Evolutionary conservation across 208 protist species (phyloP), one percentile per base, ranked within the genome.

Genomic region (Trypanosomatidae sp.): DNA sequence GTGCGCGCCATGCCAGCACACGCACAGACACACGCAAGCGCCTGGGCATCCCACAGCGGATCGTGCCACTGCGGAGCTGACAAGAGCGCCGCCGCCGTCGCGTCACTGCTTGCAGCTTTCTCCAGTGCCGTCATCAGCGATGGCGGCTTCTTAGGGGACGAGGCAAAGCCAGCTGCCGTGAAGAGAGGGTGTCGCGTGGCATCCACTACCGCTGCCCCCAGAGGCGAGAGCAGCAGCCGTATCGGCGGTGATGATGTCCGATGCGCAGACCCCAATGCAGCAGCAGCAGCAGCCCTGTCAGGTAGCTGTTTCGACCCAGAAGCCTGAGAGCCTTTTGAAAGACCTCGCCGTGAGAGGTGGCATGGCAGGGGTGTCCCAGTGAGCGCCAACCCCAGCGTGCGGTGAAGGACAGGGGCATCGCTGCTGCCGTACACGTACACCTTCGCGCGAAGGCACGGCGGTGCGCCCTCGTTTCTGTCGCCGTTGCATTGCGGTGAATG

Each of bases 1-100:
- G 49, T 7, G 36, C 74, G 76, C 13, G 73, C 76, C n/a, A 89
- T 71, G 7, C 88, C 87, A 22, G 84, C 77, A 6, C 67, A 74
- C 0, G 82, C 73, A 53, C 79, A 84, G 8, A 95, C 67, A 58
- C 90, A 95, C 19, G 86, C 91, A 2, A 95, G 77, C 13, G 91
- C 91, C 69, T 91, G 86, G 15, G 91, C 91, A 83, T 95, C 91
- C 89, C 91, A 95, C 30, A 95, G 70, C 6, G 91, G 87, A 66
- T 95, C 86, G 70, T 95, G 91, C 46, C 70, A 77, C 12, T 55
- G 70, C 59, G 65, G 66, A 3, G 52, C 6, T 25, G 55, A 70
- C 3, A 69, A 56, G 56, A 95, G 41, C 30, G n/a, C 69, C 22
- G 62, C 67, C 1, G 91, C 88, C n/a, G 74, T 78, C 8, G 60